Percentiles rank a stretch among this genome's conserved stretches.
Evolutionary conservation across 2,329 filamentous ascomycete species (phyloP).

Genomic region (Fusarium albidum): DNA sequence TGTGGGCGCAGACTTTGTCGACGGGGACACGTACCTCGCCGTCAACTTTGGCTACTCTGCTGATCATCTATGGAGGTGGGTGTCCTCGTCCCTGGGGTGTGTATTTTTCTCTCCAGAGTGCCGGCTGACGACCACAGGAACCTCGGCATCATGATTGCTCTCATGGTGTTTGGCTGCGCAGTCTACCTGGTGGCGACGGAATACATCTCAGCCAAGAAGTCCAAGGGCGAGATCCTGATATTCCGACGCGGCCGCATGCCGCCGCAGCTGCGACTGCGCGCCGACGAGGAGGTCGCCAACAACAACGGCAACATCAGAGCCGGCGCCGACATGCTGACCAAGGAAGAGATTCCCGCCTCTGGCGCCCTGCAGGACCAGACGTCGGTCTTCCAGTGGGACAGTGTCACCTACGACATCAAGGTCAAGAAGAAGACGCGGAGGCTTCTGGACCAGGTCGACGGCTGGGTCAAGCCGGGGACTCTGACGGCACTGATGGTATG

Average conservation of each 20-base stretch:
- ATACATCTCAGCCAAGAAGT: conserved; percentile 55
- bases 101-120: no score
- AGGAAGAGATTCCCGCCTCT: no score
- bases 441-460: conserved; percentile 74
- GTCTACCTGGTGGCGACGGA: conserved; percentile 59
- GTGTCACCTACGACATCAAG: conserved; percentile 76
- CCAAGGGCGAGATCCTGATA: conserved; percentile 67
- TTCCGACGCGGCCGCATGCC: conserved; percentile 55
- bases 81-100: no score
- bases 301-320: no score
- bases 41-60: conserved; percentile 56
- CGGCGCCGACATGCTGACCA: no score
- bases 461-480: conserved; percentile 78
- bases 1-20: conserved; percentile 52
- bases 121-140: no score
- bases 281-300: no score
- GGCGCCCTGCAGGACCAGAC: conserved; percentile 1
- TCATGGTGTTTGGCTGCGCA: conserved; percentile 54
- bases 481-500: no score
- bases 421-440: conserved; percentile 69
- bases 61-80: conserved; percentile 58
- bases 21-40: conserved; percentile 56
- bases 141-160: conserved; percentile 61
- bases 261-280: no score
- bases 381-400: conserved; percentile 71